Evolutionary conservation across 257 asterid species (phyloP).

Genomic region (Fraxinus quadrangulata): DNA sequence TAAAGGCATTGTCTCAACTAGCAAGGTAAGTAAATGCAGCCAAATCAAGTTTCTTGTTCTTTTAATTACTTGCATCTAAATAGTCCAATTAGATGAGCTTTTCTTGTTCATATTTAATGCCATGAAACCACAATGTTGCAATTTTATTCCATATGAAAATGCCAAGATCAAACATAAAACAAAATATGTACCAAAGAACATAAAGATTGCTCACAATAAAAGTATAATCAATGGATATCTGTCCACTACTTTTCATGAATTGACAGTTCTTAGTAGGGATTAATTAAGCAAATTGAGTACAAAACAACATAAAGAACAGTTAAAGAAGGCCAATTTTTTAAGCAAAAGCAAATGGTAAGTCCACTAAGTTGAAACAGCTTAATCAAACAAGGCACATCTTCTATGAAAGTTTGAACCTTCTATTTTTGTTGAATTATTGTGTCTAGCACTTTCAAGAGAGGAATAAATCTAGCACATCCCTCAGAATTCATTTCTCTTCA

Average conservation of each 20-base stretch:
- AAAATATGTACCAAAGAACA: neutral
- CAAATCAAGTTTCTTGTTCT: neutral
- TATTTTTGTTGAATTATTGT: neutral
- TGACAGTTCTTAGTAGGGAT: neutral
- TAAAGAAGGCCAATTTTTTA: neutral
- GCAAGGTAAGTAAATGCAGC: neutral
- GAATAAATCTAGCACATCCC: constrained; percentile 32
- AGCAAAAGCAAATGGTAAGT: neutral
- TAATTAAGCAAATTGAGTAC: neutral
- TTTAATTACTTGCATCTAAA: too few species aligned
- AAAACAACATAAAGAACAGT: neutral
- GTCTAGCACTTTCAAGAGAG: neutral
- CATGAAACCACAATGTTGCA: neutral
- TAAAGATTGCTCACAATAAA: neutral
- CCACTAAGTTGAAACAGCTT: neutral
- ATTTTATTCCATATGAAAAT: neutral
- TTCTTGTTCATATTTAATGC: neutral
- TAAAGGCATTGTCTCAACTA: too few species aligned
- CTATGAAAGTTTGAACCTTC: neutral
- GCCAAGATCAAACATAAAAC: neutral
- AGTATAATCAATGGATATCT: neutral
- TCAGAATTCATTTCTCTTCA: constrained; percentile 48
- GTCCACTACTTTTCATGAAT: constrained; percentile 8
- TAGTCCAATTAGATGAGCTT: neutral
- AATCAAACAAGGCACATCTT: neutral